These are phyloP conservation scores for Dactylellina sp. DNA, from an alignment of 2,329 filamentous ascomycete species.

Conservation along the genomic window DNA sequence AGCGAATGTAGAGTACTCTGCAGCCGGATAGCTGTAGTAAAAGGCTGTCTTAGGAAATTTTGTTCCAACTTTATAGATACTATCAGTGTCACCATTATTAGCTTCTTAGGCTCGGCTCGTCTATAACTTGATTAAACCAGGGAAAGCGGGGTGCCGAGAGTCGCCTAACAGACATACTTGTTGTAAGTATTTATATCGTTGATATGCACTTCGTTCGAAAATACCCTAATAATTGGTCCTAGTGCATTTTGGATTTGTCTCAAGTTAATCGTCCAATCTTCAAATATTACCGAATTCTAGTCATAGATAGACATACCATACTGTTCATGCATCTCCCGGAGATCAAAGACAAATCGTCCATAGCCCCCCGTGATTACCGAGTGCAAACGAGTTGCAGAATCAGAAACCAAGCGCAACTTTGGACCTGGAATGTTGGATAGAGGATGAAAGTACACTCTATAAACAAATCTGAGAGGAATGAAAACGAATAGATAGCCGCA, in stretches of 20 bases:
- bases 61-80: conserved; percentile 38
- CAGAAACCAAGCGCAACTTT: conserved; percentile 63
- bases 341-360: conserved; percentile 19
- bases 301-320: conserved; percentile 17
- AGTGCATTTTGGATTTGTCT: not conserved
- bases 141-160: not conserved
- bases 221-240: conserved; percentile 64
- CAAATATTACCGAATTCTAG: not conserved
- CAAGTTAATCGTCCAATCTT: conserved; percentile 6
- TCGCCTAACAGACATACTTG: conserved; percentile 12
- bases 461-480: conserved; percentile 56
- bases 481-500: conserved; percentile 24
- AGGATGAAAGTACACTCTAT: conserved; percentile 62
- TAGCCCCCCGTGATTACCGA: conserved; percentile 17
- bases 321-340: conserved; percentile 32
- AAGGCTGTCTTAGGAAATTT: conserved; percentile 27
- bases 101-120: conserved; percentile 1
- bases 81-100: conserved; percentile 6
- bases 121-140: conserved; percentile 1
- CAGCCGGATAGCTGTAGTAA: conserved; percentile 26
- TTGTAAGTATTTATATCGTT: conserved; percentile 60
- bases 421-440: conserved; percentile 62
- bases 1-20: conserved; percentile 21
- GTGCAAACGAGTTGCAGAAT: conserved; percentile 60
- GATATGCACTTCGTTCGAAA: conserved; percentile 62